Evolutionary conservation across 2,329 filamentous ascomycete species (phyloP), one percentile per base, ranked within the genome.

Genomic region (Monosporascus ibericus): DNA sequence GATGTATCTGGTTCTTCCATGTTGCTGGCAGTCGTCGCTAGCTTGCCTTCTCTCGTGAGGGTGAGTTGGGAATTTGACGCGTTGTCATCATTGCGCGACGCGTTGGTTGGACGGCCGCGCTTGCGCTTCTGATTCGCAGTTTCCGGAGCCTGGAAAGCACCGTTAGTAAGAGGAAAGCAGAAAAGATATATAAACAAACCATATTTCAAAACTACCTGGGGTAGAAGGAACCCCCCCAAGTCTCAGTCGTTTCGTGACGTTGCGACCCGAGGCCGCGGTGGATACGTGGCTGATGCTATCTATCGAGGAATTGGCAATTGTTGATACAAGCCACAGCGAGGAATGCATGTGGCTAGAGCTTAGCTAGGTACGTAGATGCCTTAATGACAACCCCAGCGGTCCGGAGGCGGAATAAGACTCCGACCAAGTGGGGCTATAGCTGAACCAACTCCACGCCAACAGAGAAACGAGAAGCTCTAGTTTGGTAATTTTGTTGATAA

Each of bases 81-180:
- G 62, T 60, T 55, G 24, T 49, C 51, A n/a, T 55, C 52, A 25
- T 65, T 53, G 55, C 65, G 70, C 51, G 70, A 69, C 71, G 72
- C 72, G 72, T 71, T 71, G 34, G 70, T 60, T 14, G 69, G 71
- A 40, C 70, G 68, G 50, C 71, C 71, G 63, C 73, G 74, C 61
- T 75, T 76, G 57, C 73, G 73, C 58, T 72, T 73, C 50, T 66
- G 67, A 50, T 67, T 66, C 27, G 61, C 61, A 34, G 65, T 57
- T 50, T 65, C 59, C 38, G 58, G 52, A 15, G 57, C 59, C 65
- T 65, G 42, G 9, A 38, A n/a, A 34, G 30, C 11, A 34, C 30
- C 9, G 9, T 44, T 20, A 22, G 52, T 51, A 30, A 44, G 34
- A 25, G n/a, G 56, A 52, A 42, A 30, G 14, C 56, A 39, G 34